Base-by-base conservation (phyloP, 106 monocot species). In the Dendrobium huoshanense region DNA sequence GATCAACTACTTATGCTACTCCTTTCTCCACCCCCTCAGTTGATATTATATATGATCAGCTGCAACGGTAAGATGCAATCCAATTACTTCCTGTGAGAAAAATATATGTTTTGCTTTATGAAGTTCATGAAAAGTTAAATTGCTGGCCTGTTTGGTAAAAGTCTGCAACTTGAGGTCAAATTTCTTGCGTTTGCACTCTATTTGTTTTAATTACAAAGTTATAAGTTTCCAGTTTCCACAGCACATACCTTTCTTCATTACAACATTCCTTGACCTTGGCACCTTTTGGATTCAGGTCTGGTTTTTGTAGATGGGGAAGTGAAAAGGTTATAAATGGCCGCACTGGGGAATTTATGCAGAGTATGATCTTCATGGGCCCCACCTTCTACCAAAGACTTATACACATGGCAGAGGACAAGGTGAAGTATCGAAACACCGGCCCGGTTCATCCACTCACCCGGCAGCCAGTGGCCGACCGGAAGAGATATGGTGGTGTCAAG, bases 371-470 rank as follows among this genome's bases (percentile, higher is more conserved):
- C 87, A 99, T 90, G 33, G 99, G 95, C 55, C 99, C 99, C 17
- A 93, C 91, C 17, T 99, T 95, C 70, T 99, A 99, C 77, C 95
- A 99, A 85, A 85, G 99, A 31, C 88, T 99, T 9, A 87, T 92
- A 80, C 99, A 99, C 79, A 99, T 95, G 99, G 89, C 99, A 0
- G 99, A 99, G 78, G 99, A 99, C 70, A 99, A 99, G 85, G 93
- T 99, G 73, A 95, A 99, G 70, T 95, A 88, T 85, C 80, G 99
- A 16, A 99, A 99, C 82, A 99, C 95, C 0, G 99, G 99, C 5
- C 99, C 99, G 0, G 95, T 99, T 4, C 99, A 99, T 79, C 99
- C 99, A 1, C 84, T 95, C 4, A 99, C 99, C 22, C 83, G 98
- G 27, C 98, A 98, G 56, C 94, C 98, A 1, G 98, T 95, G 29